A percentile compares a stretch with the other conserved stretches of the same genome.
These are phyloP conservation scores for Colletotrichum sp. DNA, from an alignment of 2,329 filamentous ascomycete species.

Conservation along the genomic window DNA sequence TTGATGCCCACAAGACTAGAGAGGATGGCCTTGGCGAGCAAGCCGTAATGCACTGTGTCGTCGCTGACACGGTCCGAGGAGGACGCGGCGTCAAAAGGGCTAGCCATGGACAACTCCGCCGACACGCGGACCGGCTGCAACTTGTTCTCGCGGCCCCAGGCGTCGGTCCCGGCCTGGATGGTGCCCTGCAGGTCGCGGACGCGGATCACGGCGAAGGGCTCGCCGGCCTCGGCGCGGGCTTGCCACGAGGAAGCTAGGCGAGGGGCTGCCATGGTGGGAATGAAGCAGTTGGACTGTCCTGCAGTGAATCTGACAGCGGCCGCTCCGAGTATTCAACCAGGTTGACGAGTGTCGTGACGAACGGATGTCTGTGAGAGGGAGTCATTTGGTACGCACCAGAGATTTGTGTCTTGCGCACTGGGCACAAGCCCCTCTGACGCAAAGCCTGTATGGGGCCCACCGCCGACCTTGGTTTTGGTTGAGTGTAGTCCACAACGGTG, in stretches of 20 bases:
- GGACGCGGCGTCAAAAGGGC: slow-evolving; percentile 63
- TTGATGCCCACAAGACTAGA: slow-evolving; percentile 40
- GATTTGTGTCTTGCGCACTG: not conserved
- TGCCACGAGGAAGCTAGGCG: slow-evolving; percentile 31
- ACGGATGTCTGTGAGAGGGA: not conserved
- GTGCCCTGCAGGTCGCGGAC: slow-evolving; percentile 66
- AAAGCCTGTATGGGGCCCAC: not conserved
- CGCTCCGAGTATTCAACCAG: not conserved
- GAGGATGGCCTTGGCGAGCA: slow-evolving; percentile 69
- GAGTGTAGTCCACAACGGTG: not conserved
- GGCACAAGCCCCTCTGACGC: not conserved
- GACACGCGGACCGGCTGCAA: slow-evolving; percentile 68
- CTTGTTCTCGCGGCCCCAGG: slow-evolving; percentile 67
- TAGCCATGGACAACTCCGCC: slow-evolving; percentile 60
- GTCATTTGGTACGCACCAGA: not conserved
- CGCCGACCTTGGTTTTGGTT: not conserved
- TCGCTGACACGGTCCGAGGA: slow-evolving; percentile 62
- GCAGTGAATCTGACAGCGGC: not conserved
- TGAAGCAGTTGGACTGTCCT: not conserved
- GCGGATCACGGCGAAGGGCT: slow-evolving; percentile 58
- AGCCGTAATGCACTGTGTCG: slow-evolving; percentile 81
- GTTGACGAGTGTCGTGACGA: not conserved
- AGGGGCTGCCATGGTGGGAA: not conserved
- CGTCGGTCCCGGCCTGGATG: slow-evolving; percentile 65
- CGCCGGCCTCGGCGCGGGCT: slow-evolving; percentile 43